Evolutionary conservation across 352 stramenopile species (phyloP).

Genomic region (Globisporangium carolinianum): DNA sequence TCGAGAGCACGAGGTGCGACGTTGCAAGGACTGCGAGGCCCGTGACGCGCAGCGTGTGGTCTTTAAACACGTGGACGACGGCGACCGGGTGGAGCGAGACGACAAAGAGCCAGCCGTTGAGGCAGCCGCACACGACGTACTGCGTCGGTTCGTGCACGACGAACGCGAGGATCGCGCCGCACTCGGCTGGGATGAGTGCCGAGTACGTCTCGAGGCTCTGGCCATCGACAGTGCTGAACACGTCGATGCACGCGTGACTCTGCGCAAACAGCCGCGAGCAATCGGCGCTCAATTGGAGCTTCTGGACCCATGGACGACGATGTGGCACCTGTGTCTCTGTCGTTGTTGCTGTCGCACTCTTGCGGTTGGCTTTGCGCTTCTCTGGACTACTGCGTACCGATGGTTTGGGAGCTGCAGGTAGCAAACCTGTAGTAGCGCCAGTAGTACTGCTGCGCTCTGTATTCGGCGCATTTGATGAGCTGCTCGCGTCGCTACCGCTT

Average conservation of each 20-base stretch:
- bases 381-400: too few relatives aligned
- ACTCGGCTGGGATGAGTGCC: constrained; percentile 39
- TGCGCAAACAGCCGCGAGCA: constrained; percentile 40
- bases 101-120: constrained; percentile 45
- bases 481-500: background rate
- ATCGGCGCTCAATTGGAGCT: constrained; percentile 38
- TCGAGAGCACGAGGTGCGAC: constrained; percentile 56
- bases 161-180: constrained; percentile 58
- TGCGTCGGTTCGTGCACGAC: constrained; percentile 61
- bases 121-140: constrained; percentile 55
- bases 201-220: constrained; percentile 40
- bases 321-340: constrained; percentile 10
- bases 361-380: constrained; percentile 2
- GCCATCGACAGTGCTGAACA: constrained; percentile 46
- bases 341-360: constrained; percentile 4
- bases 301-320: constrained; percentile 35
- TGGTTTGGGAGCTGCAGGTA: too few relatives aligned
- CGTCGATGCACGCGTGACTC: constrained; percentile 36
- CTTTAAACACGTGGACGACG: constrained; percentile 58
- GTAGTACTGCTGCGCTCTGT: background rate
- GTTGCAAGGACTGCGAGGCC: constrained; percentile 39
- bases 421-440: too few relatives aligned
- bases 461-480: background rate
- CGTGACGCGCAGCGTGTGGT: constrained; percentile 57
- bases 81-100: constrained; percentile 50